phyloP scores from a whole-genome alignment of 1,284 basidiomycete species.

The Ganoderma multipileum region DNA sequence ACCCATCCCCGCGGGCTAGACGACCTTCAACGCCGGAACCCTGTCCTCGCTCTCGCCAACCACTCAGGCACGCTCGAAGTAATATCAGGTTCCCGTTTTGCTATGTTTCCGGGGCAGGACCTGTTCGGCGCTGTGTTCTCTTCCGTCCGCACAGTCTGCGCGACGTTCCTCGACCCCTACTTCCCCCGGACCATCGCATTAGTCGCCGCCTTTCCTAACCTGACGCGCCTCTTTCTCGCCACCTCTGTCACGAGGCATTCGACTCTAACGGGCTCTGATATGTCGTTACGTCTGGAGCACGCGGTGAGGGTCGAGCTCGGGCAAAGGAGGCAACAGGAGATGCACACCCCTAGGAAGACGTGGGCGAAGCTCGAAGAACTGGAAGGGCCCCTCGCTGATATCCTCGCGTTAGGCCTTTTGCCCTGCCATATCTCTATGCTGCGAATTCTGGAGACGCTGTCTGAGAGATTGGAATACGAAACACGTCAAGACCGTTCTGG shows the following conservation, averaged over 20 bases:
- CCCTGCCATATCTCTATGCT: background rate
- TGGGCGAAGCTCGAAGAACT: background rate
- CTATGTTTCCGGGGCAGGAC: constrained; percentile 4
- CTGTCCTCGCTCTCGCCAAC: constrained; percentile 18
- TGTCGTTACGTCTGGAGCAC: background rate
- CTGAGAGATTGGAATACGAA: background rate
- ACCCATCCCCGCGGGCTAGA: background rate
- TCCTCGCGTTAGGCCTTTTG: background rate
- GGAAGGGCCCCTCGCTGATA: background rate
- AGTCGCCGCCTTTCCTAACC: constrained; percentile 18
- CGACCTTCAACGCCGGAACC: constrained; percentile 12
- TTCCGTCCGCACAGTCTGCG: constrained; percentile 13
- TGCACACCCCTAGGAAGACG: background rate
- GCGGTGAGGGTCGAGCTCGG: background rate
- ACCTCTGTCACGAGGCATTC: background rate
- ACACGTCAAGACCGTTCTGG: background rate
- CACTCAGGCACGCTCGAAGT: constrained; percentile 16
- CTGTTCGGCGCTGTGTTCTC: constrained; percentile 19
- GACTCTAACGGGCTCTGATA: too few species aligned
- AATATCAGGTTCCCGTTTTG: constrained; percentile 17
- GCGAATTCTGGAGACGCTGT: background rate
- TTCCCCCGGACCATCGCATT: constrained; percentile 21
- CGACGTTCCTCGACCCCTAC: background rate
- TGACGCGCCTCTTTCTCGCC: constrained; percentile 16
- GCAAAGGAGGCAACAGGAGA: background rate